These are phyloP conservation scores for Lipomyces yarrowii DNA, from an alignment of 1,139 yeast genomes.

Conservation along the genomic window DNA sequence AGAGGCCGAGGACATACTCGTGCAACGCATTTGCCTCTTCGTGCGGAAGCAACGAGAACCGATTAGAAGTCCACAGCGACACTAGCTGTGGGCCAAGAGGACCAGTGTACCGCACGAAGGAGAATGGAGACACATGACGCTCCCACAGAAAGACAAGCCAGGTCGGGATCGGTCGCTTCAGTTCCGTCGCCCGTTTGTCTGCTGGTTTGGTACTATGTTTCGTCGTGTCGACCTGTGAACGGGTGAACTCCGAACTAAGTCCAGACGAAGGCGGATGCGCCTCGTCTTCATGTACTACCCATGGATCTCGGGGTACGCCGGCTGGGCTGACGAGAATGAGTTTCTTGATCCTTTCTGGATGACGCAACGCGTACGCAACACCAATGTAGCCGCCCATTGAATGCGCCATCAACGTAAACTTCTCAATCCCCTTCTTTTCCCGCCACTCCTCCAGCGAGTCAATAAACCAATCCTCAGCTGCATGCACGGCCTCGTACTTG, in stretches of 20 bases:
- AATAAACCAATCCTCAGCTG: conserved; percentile 73
- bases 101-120: conserved; percentile 45
- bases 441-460: conserved; percentile 91
- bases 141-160: conserved; percentile 46
- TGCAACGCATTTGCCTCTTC: conserved; percentile 47
- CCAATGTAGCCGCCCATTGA: conserved; percentile 92
- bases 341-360: conserved; percentile 66
- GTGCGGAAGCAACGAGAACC: conserved; percentile 43
- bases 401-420: conserved; percentile 81
- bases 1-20: conserved; percentile 61
- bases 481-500: conserved; percentile 41
- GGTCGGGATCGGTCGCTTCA: conserved; percentile 37
- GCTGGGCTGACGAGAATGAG: conserved; percentile 84
- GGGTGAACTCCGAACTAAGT: conserved; percentile 32
- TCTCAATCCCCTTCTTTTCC: conserved; percentile 49
- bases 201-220: background rate
- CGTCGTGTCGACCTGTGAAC: conserved; percentile 33
- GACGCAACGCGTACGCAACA: conserved; percentile 72
- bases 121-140: conserved; percentile 45
- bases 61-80: conserved; percentile 47
- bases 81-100: conserved; percentile 48
- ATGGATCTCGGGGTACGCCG: conserved; percentile 77
- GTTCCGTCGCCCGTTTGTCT: conserved; percentile 18
- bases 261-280: conserved; percentile 23
- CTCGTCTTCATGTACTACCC: conserved; percentile 50